These are phyloP conservation scores for Penicillium sp. DNA, from an alignment of 2,329 filamentous ascomycete species.

Conservation along the genomic window DNA sequence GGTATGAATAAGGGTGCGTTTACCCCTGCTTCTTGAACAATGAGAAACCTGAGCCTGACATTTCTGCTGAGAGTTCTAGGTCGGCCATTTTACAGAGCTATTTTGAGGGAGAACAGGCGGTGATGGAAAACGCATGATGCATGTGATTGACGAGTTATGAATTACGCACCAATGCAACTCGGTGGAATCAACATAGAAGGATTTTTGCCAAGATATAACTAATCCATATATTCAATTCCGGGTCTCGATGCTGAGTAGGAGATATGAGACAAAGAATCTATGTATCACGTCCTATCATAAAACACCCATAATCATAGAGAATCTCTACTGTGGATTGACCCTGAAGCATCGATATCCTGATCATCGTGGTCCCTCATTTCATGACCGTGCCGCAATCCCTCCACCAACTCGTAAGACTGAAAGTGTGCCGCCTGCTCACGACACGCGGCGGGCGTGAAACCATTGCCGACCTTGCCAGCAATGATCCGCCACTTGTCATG, in stretches of 20 bases:
- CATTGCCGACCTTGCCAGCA: constrained; percentile 84
- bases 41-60: neutral
- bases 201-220: too few species aligned
- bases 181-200: neutral
- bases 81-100: constrained; percentile 1
- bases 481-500: constrained; percentile 88
- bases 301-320: neutral
- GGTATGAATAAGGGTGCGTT: constrained; percentile 15
- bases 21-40: neutral
- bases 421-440: constrained; percentile 69
- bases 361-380: neutral
- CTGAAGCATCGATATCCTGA: neutral
- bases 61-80: neutral
- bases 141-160: neutral
- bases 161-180: neutral
- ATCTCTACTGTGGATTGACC: neutral
- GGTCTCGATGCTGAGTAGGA: neutral
- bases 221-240: neutral
- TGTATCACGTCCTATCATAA: neutral
- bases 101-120: neutral
- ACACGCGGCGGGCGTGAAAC: constrained; percentile 85
- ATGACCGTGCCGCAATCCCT: neutral
- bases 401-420: neutral
- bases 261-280: neutral
- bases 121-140: neutral